These are phyloP conservation scores for Neurospora intermedia DNA, from an alignment of 495 filamentous ascomycete species.

Conservation along the genomic window DNA sequence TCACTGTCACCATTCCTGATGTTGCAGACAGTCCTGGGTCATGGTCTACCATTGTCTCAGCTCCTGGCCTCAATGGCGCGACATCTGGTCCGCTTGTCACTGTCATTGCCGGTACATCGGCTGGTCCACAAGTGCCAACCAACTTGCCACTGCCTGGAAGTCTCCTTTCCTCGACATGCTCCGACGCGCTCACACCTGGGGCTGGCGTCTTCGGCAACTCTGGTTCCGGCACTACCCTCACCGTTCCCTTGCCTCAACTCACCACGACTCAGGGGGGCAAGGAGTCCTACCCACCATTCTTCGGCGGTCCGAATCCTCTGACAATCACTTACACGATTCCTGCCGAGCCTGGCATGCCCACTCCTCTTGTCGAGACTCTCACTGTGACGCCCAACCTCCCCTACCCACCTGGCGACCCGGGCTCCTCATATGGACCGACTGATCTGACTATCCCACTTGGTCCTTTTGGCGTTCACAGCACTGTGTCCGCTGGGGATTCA, in stretches of 20 bases:
- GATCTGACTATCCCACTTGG: neutral
- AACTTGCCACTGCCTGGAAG: conserved; percentile 2
- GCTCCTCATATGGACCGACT: neutral
- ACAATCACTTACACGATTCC: conserved; percentile 14
- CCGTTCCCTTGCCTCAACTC: neutral
- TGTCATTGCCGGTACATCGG: conserved; percentile 1
- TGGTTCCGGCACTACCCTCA: conserved; percentile 6
- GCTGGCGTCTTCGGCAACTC: neutral
- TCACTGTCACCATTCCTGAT: conserved; percentile 16
- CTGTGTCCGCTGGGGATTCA: neutral
- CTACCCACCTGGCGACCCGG: neutral
- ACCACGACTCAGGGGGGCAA: neutral
- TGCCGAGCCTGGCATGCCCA: neutral
- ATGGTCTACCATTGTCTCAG: conserved; percentile 11
- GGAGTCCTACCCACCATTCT: neutral
- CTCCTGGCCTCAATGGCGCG: conserved; percentile 1
- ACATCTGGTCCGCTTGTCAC: conserved; percentile 10
- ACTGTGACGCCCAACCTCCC: conserved; percentile 6
- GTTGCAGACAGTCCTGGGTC: neutral
- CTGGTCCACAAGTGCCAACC: neutral
- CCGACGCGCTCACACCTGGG: neutral
- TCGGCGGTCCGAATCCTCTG: neutral
- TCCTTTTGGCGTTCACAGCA: neutral
- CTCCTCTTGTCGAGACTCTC: conserved; percentile 6
- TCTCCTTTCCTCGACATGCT: neutral